These are phyloP conservation scores for Coprinopsis strossmayeri DNA, from an alignment of 768 basidiomycete genomes.

Conservation along the genomic window DNA sequence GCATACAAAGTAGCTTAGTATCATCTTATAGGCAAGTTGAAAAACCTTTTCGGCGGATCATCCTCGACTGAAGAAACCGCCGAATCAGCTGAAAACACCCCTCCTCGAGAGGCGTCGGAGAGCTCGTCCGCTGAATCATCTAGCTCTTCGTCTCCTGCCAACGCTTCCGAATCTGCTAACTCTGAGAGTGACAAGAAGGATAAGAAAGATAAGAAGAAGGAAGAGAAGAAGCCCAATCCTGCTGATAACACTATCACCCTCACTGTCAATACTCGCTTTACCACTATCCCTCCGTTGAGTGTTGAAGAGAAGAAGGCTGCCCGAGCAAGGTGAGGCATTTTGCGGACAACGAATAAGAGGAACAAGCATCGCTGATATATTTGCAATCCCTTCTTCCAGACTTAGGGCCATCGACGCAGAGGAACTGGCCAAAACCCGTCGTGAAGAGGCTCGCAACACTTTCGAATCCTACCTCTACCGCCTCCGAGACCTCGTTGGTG, in stretches of 20 bases:
- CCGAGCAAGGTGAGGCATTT: slow-evolving; percentile 68
- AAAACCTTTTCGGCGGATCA: slow-evolving; percentile 73
- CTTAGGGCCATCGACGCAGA: slow-evolving; percentile 72
- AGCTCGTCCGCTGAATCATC: slow-evolving; percentile 25
- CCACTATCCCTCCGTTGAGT: slow-evolving; percentile 71
- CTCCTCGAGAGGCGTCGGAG: slow-evolving; percentile 33
- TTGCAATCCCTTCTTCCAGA: slow-evolving; percentile 46
- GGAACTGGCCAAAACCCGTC: slow-evolving; percentile 68
- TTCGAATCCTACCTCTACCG: slow-evolving; percentile 94
- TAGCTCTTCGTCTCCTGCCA: slow-evolving; percentile 23
- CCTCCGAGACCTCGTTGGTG: slow-evolving; percentile 73
- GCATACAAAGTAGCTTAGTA: not conserved
- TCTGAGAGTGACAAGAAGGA: slow-evolving; percentile 28
- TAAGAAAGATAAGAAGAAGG: slow-evolving; percentile 27
- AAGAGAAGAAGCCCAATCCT: slow-evolving; percentile 26
- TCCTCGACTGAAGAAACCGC: slow-evolving; percentile 35
- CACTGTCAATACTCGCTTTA: slow-evolving; percentile 54
- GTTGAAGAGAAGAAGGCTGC: slow-evolving; percentile 69
- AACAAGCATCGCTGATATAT: too few species aligned
- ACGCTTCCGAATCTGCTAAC: slow-evolving; percentile 31
- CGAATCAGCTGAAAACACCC: slow-evolving; percentile 34
- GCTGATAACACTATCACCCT: slow-evolving; percentile 65
- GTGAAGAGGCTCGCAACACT: slow-evolving; percentile 86
- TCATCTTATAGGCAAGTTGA: slow-evolving; percentile 61
- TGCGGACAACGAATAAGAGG: too few species aligned